Evolutionary conservation across 192 early-diverging fungal genomes (phyloP), one percentile per base, ranked within the genome.

Genomic region (Coemansia sp.): DNA sequence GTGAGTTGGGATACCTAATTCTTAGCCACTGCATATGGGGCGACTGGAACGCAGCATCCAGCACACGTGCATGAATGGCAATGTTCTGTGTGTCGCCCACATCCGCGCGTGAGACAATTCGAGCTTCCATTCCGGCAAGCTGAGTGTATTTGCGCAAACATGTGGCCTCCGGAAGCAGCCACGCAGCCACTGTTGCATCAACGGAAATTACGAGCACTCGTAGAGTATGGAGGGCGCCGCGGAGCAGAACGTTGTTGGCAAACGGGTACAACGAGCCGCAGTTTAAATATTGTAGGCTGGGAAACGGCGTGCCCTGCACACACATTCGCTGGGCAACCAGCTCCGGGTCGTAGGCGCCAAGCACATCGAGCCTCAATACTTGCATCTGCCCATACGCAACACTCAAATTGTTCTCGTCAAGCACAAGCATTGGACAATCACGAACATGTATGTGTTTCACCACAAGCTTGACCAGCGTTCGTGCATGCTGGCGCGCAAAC

Each of bases 231-330:
- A 49, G 62, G 0, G 60, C 54, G 1, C 72, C 58, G 29, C 66
- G 43, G 22, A 67, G 49, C 25, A 74, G 25, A 1, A 65, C 45
- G 32, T 52, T 50, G 22, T 74, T 63, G 11, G 72, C 39, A 47
- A 74, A 74, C 10, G 72, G 72, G 24, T 74, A 74, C 11, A 59
- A 38, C 15, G 56, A 58, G 39, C 39, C 41, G 51, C 72, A 74
- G 32, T 35, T 27, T 32, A 74, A 35, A 56, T 61, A 29, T 8
- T 56, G 27, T 3, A 74, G 62, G 5, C 11, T 39, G 21, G 72
- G 72, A 50, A 74, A 73, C 23, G 65, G 56, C 0, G 5, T 23
- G 5, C 57, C 61, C 5, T 11, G 5, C 4, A 49, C 25, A 2
- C 54, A 2, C 3, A 8, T 11, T 39, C 68, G 39, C 1, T 25